Evolutionary conservation across 192 early-diverging fungal species (phyloP).

Genomic region (Paraglomus brasilianum): DNA sequence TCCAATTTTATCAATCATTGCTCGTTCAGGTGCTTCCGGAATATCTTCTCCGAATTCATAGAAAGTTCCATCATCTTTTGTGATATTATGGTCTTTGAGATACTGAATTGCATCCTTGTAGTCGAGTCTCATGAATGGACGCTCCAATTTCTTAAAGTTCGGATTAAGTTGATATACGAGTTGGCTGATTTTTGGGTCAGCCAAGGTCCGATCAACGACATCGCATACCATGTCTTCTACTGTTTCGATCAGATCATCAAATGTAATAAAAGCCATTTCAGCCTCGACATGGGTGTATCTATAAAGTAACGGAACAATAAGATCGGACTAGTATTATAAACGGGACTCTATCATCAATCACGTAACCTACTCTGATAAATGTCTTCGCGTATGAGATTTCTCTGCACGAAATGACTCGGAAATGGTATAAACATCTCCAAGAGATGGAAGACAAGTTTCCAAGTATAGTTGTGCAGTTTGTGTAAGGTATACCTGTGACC

Average conservation of each 20-base stretch:
- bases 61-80: conserved; percentile 84
- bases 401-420: conserved; percentile 98
- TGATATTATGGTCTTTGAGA: conserved; percentile 86
- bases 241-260: conserved; percentile 83
- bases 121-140: conserved; percentile 94
- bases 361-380: conserved; percentile 77
- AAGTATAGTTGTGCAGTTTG: conserved; percentile 99
- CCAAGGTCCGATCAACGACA: conserved; percentile 77
- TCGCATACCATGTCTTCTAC: conserved; percentile 89
- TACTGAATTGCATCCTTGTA: conserved; percentile 96
- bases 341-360: not conserved
- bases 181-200: conserved; percentile 69
- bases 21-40: conserved; percentile 95
- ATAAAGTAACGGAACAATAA: not conserved
- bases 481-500: conserved; percentile 91
- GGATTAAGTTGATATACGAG: conserved; percentile 92
- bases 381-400: conserved; percentile 93
- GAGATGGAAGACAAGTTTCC: conserved; percentile 90
- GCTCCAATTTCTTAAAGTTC: conserved; percentile 72
- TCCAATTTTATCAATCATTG: conserved; percentile 98
- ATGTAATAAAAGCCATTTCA: conserved; percentile 92
- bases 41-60: conserved; percentile 99
- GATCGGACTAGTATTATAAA: not conserved
- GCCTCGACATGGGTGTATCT: conserved; percentile 94
- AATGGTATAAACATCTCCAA: conserved; percentile 96